Evolutionary conservation across 345 rosid species (phyloP).

Genomic region (Sonneratia caseolaris): DNA sequence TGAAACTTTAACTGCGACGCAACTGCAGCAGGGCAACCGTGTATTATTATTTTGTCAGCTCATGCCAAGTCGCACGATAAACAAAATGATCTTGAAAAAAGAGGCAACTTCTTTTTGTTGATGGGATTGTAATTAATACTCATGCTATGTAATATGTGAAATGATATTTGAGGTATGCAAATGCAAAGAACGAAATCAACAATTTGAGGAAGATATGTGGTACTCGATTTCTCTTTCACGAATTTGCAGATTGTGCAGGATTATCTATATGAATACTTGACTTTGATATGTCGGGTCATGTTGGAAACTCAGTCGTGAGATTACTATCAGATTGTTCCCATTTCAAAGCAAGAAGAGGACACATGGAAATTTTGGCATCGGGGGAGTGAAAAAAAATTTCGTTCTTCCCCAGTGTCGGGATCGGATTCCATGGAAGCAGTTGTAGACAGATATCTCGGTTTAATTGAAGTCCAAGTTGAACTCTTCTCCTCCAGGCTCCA

Average conservation of each 20-base stretch:
- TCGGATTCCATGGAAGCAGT: slow-evolving; percentile 3
- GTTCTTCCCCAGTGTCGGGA: neutral
- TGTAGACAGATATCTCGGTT: neutral
- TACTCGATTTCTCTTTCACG: neutral
- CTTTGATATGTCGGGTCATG: neutral
- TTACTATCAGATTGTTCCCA: neutral
- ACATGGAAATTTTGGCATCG: neutral
- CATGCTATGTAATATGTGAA: too few species aligned
- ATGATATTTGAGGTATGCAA: too few species aligned
- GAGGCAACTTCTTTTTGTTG: too few species aligned
- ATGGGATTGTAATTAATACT: too few species aligned
- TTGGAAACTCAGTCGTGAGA: neutral
- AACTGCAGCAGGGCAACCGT: too few species aligned
- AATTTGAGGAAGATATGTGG: neutral
- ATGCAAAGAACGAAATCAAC: too few species aligned
- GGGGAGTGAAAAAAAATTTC: neutral
- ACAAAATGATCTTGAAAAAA: too few species aligned
- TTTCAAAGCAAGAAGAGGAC: neutral
- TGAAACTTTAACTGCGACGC: too few species aligned
- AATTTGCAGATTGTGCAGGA: neutral
- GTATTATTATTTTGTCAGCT: too few species aligned
- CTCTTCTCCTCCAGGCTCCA: neutral
- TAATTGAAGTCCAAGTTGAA: neutral
- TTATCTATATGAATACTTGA: neutral
- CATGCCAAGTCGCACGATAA: too few species aligned